These are phyloP conservation scores for Penicillium samsonianum DNA, from an alignment of 495 filamentous ascomycete genomes.

Conservation along the genomic window DNA sequence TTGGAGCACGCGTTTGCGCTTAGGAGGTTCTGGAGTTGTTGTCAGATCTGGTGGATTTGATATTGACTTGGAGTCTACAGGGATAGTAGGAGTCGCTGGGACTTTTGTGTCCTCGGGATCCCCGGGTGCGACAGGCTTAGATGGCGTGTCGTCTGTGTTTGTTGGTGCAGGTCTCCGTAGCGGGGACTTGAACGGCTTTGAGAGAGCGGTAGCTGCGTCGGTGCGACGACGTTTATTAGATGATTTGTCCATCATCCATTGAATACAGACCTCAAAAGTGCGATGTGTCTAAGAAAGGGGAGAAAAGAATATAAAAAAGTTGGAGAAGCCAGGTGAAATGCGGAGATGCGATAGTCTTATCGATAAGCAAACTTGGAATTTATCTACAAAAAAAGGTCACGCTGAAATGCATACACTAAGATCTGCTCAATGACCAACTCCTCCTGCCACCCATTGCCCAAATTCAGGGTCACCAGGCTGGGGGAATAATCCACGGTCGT, in stretches of 20 bases:
- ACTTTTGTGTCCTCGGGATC: background rate
- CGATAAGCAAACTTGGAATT: constrained; percentile 21
- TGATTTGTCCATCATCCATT: constrained; percentile 22
- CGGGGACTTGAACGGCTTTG: constrained; percentile 70
- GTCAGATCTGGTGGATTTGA: background rate
- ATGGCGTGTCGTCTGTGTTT: constrained; percentile 4
- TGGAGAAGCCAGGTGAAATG: background rate
- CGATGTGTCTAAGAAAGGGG: background rate
- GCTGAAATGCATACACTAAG: constrained; percentile 19
- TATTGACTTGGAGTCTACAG: background rate
- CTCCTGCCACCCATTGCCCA: constrained; percentile 72
- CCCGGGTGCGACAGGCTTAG: constrained; percentile 7
- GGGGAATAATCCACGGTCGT: constrained; percentile 70
- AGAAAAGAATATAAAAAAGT: background rate
- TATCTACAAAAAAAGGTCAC: constrained; percentile 20
- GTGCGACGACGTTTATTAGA: constrained; percentile 59
- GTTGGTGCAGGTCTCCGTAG: constrained; percentile 41
- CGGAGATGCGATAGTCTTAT: constrained; percentile 19
- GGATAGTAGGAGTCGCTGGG: background rate
- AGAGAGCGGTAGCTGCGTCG: constrained; percentile 51
- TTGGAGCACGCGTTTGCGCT: constrained; percentile 1
- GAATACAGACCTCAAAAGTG: background rate
- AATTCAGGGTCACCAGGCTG: constrained; percentile 71
- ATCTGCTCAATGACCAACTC: constrained; percentile 64
- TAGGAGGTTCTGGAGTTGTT: background rate